A percentile compares a stretch with the other conserved stretches of the same genome.
Evolutionary conservation across 164 flowering plant genomes (phyloP).

Genomic region (Akebia trifoliata): DNA sequence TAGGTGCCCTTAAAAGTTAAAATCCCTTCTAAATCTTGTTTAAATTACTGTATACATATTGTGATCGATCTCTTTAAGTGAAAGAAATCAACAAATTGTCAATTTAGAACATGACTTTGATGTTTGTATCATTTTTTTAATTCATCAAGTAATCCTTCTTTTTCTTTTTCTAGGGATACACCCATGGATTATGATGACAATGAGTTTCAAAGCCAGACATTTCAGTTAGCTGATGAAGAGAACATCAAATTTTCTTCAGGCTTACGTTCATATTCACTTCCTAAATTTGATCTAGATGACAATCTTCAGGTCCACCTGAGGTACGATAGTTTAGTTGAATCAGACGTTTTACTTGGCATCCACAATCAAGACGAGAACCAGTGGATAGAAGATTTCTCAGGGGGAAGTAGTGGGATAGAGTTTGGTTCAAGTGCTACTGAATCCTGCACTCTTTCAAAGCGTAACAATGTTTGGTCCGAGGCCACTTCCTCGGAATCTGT

Average conservation of each 20-base stretch:
- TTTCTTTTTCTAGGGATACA: slow-evolving; percentile 62
- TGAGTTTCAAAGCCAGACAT: slow-evolving; percentile 73
- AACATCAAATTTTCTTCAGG: slow-evolving; percentile 56
- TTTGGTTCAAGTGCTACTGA: slow-evolving; percentile 66
- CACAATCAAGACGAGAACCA: slow-evolving; percentile 73
- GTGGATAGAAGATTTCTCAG: slow-evolving; percentile 89
- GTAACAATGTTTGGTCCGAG: slow-evolving; percentile 94
- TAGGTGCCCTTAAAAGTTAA: no score
- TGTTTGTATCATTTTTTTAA: neutral
- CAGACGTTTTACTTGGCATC: slow-evolving; percentile 84
- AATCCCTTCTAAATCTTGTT: no score
- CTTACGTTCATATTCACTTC: slow-evolving; percentile 62
- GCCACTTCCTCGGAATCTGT: slow-evolving; percentile 97
- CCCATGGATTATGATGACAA: slow-evolving; percentile 96
- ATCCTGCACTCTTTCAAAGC: slow-evolving; percentile 73
- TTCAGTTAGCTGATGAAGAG: slow-evolving; percentile 77
- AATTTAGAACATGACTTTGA: no score
- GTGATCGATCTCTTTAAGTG: no score
- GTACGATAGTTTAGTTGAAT: slow-evolving; percentile 81
- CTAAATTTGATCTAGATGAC: slow-evolving; percentile 69
- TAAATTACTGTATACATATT: no score
- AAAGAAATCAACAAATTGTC: no score
- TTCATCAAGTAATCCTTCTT: neutral
- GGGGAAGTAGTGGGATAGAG: slow-evolving; percentile 64
- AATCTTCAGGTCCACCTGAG: slow-evolving; percentile 60